Base-by-base conservation (phyloP, 2,329 filamentous ascomycete genomes). In the Purpureocillium lavendulum region DNA sequence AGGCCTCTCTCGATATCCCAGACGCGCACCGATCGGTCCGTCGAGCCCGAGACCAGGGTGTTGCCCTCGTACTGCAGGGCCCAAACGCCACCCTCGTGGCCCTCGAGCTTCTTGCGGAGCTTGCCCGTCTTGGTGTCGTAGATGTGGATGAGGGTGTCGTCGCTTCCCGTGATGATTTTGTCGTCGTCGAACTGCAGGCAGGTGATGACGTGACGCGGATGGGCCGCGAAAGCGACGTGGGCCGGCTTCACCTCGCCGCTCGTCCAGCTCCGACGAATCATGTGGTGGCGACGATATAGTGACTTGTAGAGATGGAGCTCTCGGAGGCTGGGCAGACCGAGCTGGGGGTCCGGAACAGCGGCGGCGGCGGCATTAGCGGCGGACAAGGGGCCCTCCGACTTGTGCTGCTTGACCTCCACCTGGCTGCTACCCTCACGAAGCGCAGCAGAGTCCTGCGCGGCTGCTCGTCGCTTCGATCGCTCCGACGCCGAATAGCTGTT, bases 71-170 rank as follows among this genome's bases (percentile, higher is more conserved):
- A 98, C 59, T 97, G 89, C 39, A 98, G 66, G 24, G 92, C 92
- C 92, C 92, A 98, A 1, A 98, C 92, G 34, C 92, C 92, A 28
- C 92, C 92, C 60, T 98, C 92, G 51, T 98, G 92, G 2, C 92
- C 92, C 53, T 89, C 83, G 3, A 98, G 77, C 47, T 84, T 87
- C 54, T 80, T 87, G 35, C 85, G 78, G 29, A 95, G 66, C 47
- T 84, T 84, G 42, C 92, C 92, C 1, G 89, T 96, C 64, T 92
- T 94, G 11, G 92, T 97, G 56, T 97, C 89, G 60, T 97, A 98
- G 26, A 98, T 88, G 53, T 98, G 89, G 53, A 98, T 98, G 46
- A 96, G 82, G 4, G 89, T 95, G 57, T 98, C 92, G 58, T 98
- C 92, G 55, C 90, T 97, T 18, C 92, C 92, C 2, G 92, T 98